phyloP scores from a whole-genome alignment of 2,329 filamentous ascomycete genomes.

The Fusarium guadeloupense region DNA sequence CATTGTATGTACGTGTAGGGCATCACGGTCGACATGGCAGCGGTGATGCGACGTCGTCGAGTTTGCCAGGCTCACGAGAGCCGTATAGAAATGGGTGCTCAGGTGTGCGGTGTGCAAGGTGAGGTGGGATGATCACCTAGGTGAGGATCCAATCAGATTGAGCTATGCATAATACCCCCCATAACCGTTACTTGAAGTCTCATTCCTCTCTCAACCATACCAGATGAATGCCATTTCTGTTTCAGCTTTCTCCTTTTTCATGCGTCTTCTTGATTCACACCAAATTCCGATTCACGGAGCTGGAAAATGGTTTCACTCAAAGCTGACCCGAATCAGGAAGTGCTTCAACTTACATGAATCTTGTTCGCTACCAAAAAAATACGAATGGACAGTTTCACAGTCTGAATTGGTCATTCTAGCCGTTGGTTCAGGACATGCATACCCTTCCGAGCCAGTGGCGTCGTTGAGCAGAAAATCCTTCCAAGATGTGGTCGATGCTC shows the following conservation, averaged over 20 bases:
- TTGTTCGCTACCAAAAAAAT: background rate
- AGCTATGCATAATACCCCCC: background rate
- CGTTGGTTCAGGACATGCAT: constrained; percentile 1
- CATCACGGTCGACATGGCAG: constrained; percentile 59
- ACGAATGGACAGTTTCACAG: constrained; percentile 2
- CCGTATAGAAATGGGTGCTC: constrained; percentile 30
- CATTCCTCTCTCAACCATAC: background rate
- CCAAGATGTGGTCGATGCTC: constrained; percentile 10
- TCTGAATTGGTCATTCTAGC: background rate
- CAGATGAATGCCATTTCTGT: background rate
- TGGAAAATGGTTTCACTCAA: background rate
- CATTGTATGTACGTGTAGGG: constrained; percentile 75
- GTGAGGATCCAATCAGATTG: constrained; percentile 27
- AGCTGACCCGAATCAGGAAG: background rate
- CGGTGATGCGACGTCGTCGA: constrained; percentile 19
- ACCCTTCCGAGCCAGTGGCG: constrained; percentile 22
- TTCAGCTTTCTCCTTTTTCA: background rate
- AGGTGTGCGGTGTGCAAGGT: constrained; percentile 27
- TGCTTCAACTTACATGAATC: background rate
- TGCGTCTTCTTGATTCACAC: background rate
- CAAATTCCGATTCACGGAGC: background rate
- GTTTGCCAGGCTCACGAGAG: constrained; percentile 32
- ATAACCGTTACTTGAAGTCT: background rate
- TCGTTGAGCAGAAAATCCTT: constrained; percentile 3
- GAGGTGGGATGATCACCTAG: constrained; percentile 15